Percentiles rank a stretch among this genome's conserved stretches.
These are phyloP conservation scores for Cladorrhinum sp. DNA, from an alignment of 2,329 filamentous ascomycete genomes.

Conservation along the genomic window DNA sequence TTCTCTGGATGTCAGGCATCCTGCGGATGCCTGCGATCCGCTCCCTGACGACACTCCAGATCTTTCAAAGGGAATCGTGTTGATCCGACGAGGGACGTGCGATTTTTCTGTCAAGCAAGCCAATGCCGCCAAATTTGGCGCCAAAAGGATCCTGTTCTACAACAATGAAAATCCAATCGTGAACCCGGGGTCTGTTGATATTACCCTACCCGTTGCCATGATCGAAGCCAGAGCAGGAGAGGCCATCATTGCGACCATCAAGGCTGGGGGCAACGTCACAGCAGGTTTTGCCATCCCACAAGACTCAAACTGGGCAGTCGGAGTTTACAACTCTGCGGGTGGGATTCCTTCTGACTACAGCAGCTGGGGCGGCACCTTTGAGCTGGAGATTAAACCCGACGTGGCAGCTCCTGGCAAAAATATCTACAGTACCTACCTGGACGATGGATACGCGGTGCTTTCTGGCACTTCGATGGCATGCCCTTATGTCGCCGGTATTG, in stretches of 20 bases:
- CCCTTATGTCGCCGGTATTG: conserved; percentile 52
- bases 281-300: conserved; percentile 44
- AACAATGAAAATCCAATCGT: conserved; percentile 28
- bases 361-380: conserved; percentile 52
- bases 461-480: conserved; percentile 57
- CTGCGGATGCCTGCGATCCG: conserved; percentile 39
- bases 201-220: conserved; percentile 20
- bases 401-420: conserved; percentile 48
- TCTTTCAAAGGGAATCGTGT: conserved; percentile 40
- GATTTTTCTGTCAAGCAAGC: conserved; percentile 26
- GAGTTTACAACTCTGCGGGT: conserved; percentile 31
- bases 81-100: conserved; percentile 38
- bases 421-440: conserved; percentile 49
- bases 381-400: conserved; percentile 50
- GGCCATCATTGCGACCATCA: conserved; percentile 34
- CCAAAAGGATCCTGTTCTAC: conserved; percentile 35
- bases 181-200: conserved; percentile 18
- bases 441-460: conserved; percentile 43
- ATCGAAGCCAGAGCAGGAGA: conserved; percentile 32
- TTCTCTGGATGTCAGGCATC: conserved; percentile 22
- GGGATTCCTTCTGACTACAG: conserved; percentile 46
- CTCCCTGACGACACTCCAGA: conserved; percentile 38
- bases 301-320: conserved; percentile 27
- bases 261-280: conserved; percentile 38
- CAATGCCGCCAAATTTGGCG: conserved; percentile 32